Evolutionary conservation across 257 asterid genomes (phyloP).

Genomic region (Gentiana macrophylla): DNA sequence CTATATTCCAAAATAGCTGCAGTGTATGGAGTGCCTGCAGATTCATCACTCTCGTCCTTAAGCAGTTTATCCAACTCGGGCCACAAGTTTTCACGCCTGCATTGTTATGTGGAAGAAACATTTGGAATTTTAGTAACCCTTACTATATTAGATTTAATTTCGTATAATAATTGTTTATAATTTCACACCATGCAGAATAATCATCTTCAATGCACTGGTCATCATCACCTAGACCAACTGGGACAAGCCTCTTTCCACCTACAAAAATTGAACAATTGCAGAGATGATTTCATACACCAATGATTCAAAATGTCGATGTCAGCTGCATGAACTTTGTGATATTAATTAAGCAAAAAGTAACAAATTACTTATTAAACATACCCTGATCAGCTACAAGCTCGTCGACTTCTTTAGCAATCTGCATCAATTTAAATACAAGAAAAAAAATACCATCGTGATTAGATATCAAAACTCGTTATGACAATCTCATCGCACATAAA

Average conservation of each 20-base stretch:
- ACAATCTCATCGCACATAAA: neutral
- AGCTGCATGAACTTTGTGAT: too few relatives aligned
- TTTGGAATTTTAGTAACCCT: neutral
- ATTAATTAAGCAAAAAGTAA: too few relatives aligned
- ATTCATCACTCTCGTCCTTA: slow-evolving; percentile 50
- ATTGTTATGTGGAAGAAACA: slow-evolving; percentile 7
- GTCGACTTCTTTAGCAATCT: slow-evolving; percentile 90
- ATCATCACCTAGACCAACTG: slow-evolving; percentile 97
- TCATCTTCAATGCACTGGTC: slow-evolving; percentile 99
- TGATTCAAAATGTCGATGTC: too few relatives aligned
- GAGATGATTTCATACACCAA: too few relatives aligned
- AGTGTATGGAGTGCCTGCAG: slow-evolving; percentile 78
- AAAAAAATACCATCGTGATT: slow-evolving; percentile 3
- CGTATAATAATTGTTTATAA: neutral
- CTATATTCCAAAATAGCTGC: slow-evolving; percentile 90
- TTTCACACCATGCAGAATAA: slow-evolving; percentile 70
- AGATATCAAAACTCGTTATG: slow-evolving; percentile 3
- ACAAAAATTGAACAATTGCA: slow-evolving; percentile 9
- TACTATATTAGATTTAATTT: too few relatives aligned
- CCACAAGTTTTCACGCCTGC: slow-evolving; percentile 89
- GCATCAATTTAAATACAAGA: slow-evolving; percentile 18
- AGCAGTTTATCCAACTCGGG: slow-evolving; percentile 86
- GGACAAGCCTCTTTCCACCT: slow-evolving; percentile 76
- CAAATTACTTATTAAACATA: slow-evolving; percentile 13
- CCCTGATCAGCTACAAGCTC: slow-evolving; percentile 63